phyloP scores from a whole-genome alignment of 2,329 filamentous ascomycete species.

The Dichotomopilus funicola region DNA sequence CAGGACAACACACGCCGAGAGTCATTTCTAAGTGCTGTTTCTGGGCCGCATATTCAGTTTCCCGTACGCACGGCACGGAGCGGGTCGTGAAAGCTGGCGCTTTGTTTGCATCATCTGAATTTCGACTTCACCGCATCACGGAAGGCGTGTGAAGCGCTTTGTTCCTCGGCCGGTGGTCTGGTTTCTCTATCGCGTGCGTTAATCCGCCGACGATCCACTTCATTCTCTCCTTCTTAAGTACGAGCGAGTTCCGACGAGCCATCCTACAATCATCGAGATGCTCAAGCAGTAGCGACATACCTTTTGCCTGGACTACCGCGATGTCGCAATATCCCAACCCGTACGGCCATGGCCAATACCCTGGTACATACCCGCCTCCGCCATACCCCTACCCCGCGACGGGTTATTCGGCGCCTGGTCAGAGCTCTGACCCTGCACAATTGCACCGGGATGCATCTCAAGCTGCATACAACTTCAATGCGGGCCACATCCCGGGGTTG shows the following conservation, averaged over 20 bases:
- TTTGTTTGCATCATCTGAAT: too few relatives aligned
- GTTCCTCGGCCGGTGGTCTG: too few relatives aligned
- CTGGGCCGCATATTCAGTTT: too few relatives aligned
- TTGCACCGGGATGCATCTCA: constrained; percentile 24
- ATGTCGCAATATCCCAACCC: constrained; percentile 37
- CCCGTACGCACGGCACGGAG: too few relatives aligned
- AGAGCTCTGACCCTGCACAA: constrained; percentile 13
- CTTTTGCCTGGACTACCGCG: not conserved
- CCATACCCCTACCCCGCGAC: constrained; percentile 22
- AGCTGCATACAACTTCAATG: constrained; percentile 34
- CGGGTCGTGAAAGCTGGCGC: too few relatives aligned
- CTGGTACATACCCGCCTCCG: constrained; percentile 24
- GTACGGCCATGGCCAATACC: constrained; percentile 29
- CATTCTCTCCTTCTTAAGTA: too few relatives aligned
- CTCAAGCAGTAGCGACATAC: not conserved
- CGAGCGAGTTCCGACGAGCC: not conserved
- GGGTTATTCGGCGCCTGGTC: constrained; percentile 15
- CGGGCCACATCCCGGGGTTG: constrained; percentile 34
- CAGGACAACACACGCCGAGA: too few relatives aligned
- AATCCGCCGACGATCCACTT: too few relatives aligned
- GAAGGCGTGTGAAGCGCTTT: too few relatives aligned
- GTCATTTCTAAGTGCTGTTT: too few relatives aligned
- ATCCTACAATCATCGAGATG: constrained; percentile 4
- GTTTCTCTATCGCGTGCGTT: too few relatives aligned
- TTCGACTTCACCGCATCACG: too few relatives aligned